Conservation (phyloP, 768 basidiomycete genomes). For the Mrakia blollopis region DNA sequence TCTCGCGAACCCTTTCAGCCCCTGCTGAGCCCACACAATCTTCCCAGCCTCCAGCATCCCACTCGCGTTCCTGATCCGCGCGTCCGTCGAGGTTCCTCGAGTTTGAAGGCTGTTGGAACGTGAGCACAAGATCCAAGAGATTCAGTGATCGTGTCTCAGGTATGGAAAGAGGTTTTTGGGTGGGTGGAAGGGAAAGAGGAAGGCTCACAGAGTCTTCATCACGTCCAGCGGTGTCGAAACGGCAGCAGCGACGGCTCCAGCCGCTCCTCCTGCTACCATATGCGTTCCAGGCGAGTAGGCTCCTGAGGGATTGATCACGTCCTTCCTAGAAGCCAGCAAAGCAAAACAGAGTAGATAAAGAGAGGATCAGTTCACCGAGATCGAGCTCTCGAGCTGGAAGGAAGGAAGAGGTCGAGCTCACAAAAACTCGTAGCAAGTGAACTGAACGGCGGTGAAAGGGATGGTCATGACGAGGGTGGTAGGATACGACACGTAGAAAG, state of each 20-base stretch:
- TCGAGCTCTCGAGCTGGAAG: background rate
- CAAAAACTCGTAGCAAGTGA: slow-evolving; percentile 41
- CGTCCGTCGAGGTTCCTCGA: slow-evolving; percentile 77
- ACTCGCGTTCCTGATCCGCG: slow-evolving; percentile 71
- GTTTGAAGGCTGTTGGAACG: slow-evolving; percentile 79
- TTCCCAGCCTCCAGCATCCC: slow-evolving; percentile 84
- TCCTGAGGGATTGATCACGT: slow-evolving; percentile 72
- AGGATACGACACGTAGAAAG: slow-evolving; percentile 98
- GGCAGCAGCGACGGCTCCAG: slow-evolving; percentile 89
- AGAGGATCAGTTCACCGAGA: background rate
- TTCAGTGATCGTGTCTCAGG: too few species aligned
- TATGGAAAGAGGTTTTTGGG: too few species aligned
- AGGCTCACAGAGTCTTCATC: slow-evolving; percentile 56
- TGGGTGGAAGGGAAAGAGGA: background rate
- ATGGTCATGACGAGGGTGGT: slow-evolving; percentile 95
- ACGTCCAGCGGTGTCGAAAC: slow-evolving; percentile 96
- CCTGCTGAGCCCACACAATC: slow-evolving; percentile 82
- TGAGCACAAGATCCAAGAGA: too few species aligned
- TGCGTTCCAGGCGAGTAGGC: slow-evolving; percentile 91
- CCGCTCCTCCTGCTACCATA: slow-evolving; percentile 82
- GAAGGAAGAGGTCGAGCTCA: background rate
- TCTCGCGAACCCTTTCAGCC: slow-evolving; percentile 74
- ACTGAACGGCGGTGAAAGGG: slow-evolving; percentile 97
- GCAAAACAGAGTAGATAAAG: background rate
- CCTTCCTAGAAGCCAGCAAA: slow-evolving; percentile 58